Evolutionary conservation across 176 grass and related monocot species (phyloP), one percentile per base, ranked within the genome.

Genomic region (Eleusine indica): DNA sequence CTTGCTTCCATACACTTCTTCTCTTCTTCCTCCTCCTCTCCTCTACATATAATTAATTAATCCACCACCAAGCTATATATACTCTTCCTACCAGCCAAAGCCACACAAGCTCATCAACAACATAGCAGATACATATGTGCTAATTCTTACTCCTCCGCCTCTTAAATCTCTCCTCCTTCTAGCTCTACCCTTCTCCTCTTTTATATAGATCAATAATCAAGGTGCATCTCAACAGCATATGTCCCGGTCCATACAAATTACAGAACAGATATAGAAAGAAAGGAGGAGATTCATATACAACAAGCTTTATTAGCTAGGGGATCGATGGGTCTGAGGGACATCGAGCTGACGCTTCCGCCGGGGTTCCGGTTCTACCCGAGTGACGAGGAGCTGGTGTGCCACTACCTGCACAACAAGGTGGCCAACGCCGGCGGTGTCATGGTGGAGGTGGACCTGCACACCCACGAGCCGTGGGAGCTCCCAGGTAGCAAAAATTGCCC

Each of bases 361-460:
- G 92, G 92, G 18, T 94, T 94, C 80, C 52, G 92, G 13, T 94
- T 94, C 84, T 89, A 87, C 66, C 92, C 92, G 0, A 94, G 86
- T 76, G 92, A 94, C 65, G 89, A 94, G 76, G 89, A 94, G 80
- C 86, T 94, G 61, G 89, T 94, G 51, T 91, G 89, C 81, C 89
- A 94, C 81, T 94, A 94, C 84, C 87, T 94, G 40, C 89, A 74
- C 80, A 69, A 83, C 85, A 94, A 94, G 83, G 89, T 94, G 73
- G 81, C 56, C 29, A 89, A 91, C 87, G 80, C 29, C 21, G 80
- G 41, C 18, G 86, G 75, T 0, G 76, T 74, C 57, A 88, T 94
- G 88, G 78, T 91, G 1, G 91, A 94, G 85, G 91, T 94, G 63
- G 91, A 94, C 80, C 87, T 94, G 71, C 92, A 94, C 86, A 86